Base-by-base conservation (phyloP, 106 monocot genomes). In the Posidonia australis region DNA sequence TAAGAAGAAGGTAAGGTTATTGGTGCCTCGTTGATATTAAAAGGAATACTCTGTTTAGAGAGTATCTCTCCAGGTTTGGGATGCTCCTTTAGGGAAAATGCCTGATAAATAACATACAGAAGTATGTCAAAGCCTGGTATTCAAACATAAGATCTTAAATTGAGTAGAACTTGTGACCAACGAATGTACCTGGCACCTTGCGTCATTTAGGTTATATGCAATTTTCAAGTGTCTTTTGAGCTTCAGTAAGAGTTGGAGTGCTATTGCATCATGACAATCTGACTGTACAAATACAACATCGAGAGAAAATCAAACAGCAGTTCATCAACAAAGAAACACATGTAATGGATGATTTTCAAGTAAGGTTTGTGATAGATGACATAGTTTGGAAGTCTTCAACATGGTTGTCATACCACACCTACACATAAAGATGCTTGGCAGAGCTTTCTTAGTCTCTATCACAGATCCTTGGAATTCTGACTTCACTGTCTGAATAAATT, bases 141-240 rank as follows among this genome's bases (percentile, higher is more conserved):
- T 24, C 21, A 19, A 62, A 32, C 16, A 14, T 36, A 31, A n/a
- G 12, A 36, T 44, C 5, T 20, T 62, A n/a, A 11, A 43, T 24
- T 55, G n/a, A 24, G 55, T 55, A 17, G 42, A 19, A 19, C 30
- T 1, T n/a, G 20, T n/a, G 19, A 17, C n/a, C 36, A 7, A 31
- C 6, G 42, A 60, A 56, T 13, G 16, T 69, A 96, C 90, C 90
- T 96, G 96, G 69, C 96, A 96, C 13, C 84, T 82, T 16, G 84
- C 90, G 73, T 96, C 87, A 49, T 82, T 83, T 46, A 96, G 51
- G 51, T 77, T 70, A 71, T 85, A 90, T 13, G 82, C 77, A 73
- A 90, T 63, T 76, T 96, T 96, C 57, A 96, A 66, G 63, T 96
- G 80, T 58, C 89, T 96, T 74, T 96, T 96, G 22, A 96, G 67